Evolutionary conservation across 306 rosid genomes (phyloP), one percentile per base, ranked within the genome.

Genomic region (Ormosia semicastrata): DNA sequence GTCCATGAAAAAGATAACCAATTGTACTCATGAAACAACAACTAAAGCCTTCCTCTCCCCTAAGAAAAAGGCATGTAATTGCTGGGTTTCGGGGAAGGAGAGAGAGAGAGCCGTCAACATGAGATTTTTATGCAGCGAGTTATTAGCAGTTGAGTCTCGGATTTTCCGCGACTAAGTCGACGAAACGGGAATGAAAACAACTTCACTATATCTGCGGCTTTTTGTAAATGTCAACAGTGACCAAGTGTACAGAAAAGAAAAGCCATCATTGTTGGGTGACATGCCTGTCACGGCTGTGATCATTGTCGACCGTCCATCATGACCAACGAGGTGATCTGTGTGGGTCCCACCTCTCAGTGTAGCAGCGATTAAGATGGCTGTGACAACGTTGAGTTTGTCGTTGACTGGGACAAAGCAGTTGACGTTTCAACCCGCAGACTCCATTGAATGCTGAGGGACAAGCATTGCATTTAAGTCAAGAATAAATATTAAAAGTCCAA

Each of bases 151-250:
- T 41, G 60, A 52, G 68, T 39, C 0, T 41, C 9, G 46, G 46
- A 13, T 33, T 75, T 76, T 49, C 4, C 44, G 68, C 59, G 87
- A 84, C 87, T 59, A 39, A 73, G 84, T 84, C 81, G 52, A 73
- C 66, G 4, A 71, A 60, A 47, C 39, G 6, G 0, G 34, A 34
- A 50, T 8, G 13, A 1, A 71, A 73, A 10, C 44, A 66, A 56
- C 52, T 2, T 52, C 8, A 49, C 56, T n/a, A 18, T 60, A 2
- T 44, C 0, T 17, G 49, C 62, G 40, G 67, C 63, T 66, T 57
- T 67, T 10, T 58, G n/a, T 30, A 8, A 2, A 0, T 24, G 0
- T 24, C 24, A 24, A 24, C 52, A 36, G 9, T 67, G 39, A 66
- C 15, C 4, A 17, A 24, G 30, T 69, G 14, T 7, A 36, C 7